Evolutionary conservation across 2,329 filamentous ascomycete genomes (phyloP).

Genomic region (Colletotrichum sp.): DNA sequence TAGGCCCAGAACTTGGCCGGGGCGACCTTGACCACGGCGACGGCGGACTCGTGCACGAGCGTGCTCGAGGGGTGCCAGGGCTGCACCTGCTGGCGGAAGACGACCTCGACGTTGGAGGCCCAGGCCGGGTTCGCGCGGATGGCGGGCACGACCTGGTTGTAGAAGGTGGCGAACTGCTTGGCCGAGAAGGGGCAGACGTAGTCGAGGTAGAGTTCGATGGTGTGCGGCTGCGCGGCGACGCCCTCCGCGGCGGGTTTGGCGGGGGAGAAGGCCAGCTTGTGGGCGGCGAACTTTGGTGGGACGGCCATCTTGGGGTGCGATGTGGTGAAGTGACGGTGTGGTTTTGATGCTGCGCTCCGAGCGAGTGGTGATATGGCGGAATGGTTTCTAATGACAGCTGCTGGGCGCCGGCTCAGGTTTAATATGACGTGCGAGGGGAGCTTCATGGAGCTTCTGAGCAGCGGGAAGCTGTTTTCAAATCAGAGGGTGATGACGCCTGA

Average conservation of each 20-base stretch:
- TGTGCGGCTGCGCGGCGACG: conserved; percentile 56
- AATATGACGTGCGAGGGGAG: conserved; percentile 2
- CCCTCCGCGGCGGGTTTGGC: conserved; percentile 35
- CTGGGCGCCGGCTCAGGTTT: conserved; percentile 9
- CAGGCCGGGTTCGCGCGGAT: conserved; percentile 66
- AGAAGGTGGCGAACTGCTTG: conserved; percentile 78
- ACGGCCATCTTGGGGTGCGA: conserved; percentile 65
- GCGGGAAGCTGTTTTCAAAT: background rate
- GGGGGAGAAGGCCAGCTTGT: conserved; percentile 62
- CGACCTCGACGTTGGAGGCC: conserved; percentile 67
- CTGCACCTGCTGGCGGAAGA: conserved; percentile 92
- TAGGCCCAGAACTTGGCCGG: conserved; percentile 83
- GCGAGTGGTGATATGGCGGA: background rate
- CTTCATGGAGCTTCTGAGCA: conserved; percentile 12
- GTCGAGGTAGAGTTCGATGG: conserved; percentile 76
- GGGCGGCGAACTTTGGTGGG: conserved; percentile 77
- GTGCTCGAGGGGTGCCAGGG: conserved; percentile 93
- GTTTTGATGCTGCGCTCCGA: background rate
- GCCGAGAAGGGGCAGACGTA: conserved; percentile 84
- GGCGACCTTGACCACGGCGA: conserved; percentile 76
- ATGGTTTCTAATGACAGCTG: background rate
- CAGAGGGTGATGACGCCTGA: background rate
- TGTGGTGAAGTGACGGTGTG: background rate
- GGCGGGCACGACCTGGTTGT: conserved; percentile 67
- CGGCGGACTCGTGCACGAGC: conserved; percentile 80